phyloP scores from a whole-genome alignment of 2,329 filamentous ascomycete species.

The Alternaria sp. region DNA sequence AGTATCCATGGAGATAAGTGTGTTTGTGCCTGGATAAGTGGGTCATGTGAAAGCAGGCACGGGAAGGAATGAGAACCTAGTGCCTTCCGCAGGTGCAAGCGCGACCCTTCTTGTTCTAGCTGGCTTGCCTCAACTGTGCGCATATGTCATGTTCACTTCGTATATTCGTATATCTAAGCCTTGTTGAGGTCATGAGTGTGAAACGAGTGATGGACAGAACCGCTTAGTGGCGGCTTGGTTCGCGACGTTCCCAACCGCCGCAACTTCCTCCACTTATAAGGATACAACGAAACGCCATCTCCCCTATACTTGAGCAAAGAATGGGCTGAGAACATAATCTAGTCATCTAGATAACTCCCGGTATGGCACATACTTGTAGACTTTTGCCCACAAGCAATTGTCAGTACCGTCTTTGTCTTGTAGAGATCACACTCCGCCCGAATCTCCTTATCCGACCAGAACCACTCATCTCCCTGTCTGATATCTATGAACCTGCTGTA shows the following conservation, averaged over 20 bases:
- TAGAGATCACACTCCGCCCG: slow-evolving; percentile 31
- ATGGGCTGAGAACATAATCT: neutral
- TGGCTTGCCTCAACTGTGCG: neutral
- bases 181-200: neutral
- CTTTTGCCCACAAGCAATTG: slow-evolving; percentile 33
- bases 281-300: neutral
- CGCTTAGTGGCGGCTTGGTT: too few relatives aligned
- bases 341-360: slow-evolving; percentile 30
- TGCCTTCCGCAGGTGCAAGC: neutral
- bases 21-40: neutral
- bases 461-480: slow-evolving; percentile 33
- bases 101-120: neutral
- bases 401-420: slow-evolving; percentile 36
- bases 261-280: neutral
- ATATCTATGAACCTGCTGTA: slow-evolving; percentile 26
- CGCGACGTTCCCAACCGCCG: neutral
- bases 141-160: neutral
- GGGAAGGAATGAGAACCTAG: neutral
- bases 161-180: neutral
- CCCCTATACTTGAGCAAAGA: neutral
- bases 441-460: slow-evolving; percentile 31
- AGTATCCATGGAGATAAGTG: neutral
- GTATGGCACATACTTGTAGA: slow-evolving; percentile 8
- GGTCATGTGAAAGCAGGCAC: neutral
- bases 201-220: neutral